Conservation (phyloP, 208 protist genomes). For the Wallacemonas collosoma region DNA sequence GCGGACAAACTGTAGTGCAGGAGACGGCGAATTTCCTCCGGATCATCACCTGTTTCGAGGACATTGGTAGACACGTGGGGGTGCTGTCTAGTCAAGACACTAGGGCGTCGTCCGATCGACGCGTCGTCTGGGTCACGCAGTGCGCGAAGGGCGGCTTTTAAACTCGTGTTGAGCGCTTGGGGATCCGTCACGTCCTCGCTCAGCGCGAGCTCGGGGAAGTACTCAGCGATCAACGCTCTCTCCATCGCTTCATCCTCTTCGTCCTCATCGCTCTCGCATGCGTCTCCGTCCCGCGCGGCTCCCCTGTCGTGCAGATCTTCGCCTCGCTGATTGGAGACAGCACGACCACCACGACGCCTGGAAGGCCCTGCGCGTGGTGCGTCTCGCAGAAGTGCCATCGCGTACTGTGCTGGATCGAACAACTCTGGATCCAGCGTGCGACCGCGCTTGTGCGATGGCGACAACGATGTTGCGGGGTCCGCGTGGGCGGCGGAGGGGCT, state of each 20-base stretch:
- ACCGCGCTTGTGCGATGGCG: background rate
- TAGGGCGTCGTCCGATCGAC: background rate
- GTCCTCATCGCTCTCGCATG: constrained; percentile 1
- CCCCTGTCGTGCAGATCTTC: too few relatives aligned
- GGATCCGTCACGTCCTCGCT: constrained; percentile 4
- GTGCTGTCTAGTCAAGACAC: background rate
- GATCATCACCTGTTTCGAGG: constrained; percentile 10
- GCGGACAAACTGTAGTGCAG: constrained; percentile 18
- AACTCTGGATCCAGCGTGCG: background rate
- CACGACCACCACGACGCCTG: background rate
- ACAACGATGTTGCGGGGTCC: background rate
- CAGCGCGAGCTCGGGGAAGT: constrained; percentile 13
- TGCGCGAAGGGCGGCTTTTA: background rate
- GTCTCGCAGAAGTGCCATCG: constrained; percentile 18
- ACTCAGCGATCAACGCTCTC: constrained; percentile 8
- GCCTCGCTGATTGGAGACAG: background rate
- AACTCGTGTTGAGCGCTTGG: background rate
- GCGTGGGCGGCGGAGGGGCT: background rate
- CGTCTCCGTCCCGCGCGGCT: too few relatives aligned
- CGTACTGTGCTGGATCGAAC: constrained; percentile 27
- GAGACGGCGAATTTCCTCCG: constrained; percentile 17
- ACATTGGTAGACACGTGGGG: background rate
- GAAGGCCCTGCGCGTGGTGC: background rate
- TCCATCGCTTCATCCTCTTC: constrained; percentile 1
- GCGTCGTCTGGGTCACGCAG: background rate